Evolutionary conservation across 805 yeast genomes (phyloP).

Genomic region (Lachancea fermentati): DNA sequence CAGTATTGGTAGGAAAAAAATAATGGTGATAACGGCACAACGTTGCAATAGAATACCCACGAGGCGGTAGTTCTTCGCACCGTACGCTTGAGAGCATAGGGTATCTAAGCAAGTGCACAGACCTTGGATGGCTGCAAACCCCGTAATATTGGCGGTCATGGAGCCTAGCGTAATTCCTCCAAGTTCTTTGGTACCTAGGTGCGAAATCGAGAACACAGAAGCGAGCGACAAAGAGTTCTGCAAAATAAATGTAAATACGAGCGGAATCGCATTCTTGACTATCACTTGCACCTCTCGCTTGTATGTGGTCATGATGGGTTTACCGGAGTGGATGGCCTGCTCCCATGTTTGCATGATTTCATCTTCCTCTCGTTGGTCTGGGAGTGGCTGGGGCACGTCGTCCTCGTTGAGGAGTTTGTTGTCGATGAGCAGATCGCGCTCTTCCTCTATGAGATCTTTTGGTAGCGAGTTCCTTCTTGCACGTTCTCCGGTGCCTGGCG

Average conservation of each 20-base stretch:
- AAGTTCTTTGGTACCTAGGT: slow-evolving; percentile 61
- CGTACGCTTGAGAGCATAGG: slow-evolving; percentile 72
- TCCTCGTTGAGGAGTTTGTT: slow-evolving; percentile 19
- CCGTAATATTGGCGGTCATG: slow-evolving; percentile 75
- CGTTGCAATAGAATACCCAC: slow-evolving; percentile 68
- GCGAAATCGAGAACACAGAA: slow-evolving; percentile 71
- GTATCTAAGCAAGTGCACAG: slow-evolving; percentile 76
- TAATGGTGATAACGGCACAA: slow-evolving; percentile 56
- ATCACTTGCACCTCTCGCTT: slow-evolving; percentile 42
- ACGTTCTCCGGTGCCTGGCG: not conserved
- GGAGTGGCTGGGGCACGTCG: not conserved
- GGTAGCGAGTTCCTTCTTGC: slow-evolving; percentile 12
- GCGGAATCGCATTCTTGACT: slow-evolving; percentile 48
- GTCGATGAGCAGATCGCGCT: slow-evolving; percentile 31
- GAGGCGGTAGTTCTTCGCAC: slow-evolving; percentile 54
- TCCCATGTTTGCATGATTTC: slow-evolving; percentile 29
- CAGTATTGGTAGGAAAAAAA: slow-evolving; percentile 49
- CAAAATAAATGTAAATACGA: slow-evolving; percentile 59
- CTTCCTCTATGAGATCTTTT: slow-evolving; percentile 25
- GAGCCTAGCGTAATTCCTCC: slow-evolving; percentile 73
- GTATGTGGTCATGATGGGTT: slow-evolving; percentile 23
- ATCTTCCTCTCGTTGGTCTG: slow-evolving; percentile 7
- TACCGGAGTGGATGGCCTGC: slow-evolving; percentile 28
- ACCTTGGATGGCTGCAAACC: slow-evolving; percentile 70
- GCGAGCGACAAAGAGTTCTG: slow-evolving; percentile 73